A percentile compares a stretch with the other conserved stretches of the same genome.
phyloP scores from a whole-genome alignment of 208 protist genomes.

The Leishmania tarentolae region DNA sequence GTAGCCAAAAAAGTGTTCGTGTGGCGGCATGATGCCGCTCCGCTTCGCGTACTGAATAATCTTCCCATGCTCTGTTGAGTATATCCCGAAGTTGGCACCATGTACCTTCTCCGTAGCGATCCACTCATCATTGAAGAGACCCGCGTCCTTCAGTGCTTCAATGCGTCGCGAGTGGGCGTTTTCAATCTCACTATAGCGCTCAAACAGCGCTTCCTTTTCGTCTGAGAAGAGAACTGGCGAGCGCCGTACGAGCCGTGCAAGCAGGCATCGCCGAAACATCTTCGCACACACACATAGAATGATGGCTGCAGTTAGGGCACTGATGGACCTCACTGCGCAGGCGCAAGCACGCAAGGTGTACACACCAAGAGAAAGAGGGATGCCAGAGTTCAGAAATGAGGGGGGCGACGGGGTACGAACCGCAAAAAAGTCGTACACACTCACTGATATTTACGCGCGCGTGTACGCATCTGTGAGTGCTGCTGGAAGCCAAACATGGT shows the following conservation, averaged over 20 bases:
- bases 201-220: conserved; percentile 46
- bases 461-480: background rate
- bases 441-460: background rate
- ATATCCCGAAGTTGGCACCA: conserved; percentile 89
- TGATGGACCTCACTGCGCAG: background rate
- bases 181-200: conserved; percentile 86
- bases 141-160: conserved; percentile 41
- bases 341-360: background rate
- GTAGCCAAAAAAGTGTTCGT: conserved; percentile 90
- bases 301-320: background rate
- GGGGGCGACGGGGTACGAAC: background rate
- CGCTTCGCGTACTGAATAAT: conserved; percentile 75
- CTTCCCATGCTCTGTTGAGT: conserved; percentile 65
- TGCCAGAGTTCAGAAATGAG: background rate
- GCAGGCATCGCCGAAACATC: conserved; percentile 30
- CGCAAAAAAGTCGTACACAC: background rate
- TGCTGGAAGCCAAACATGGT: background rate
- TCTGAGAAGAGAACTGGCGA: conserved; percentile 35
- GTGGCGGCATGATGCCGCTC: conserved; percentile 77
- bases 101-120: conserved; percentile 90
- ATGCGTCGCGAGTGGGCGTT: conserved; percentile 79
- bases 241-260: conserved; percentile 21
- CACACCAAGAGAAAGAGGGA: background rate
- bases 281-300: background rate
- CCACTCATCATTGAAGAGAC: conserved; percentile 81